These are phyloP conservation scores for Phytophthora rubi DNA, from an alignment of 352 stramenopile genomes.

Conservation along the genomic window DNA sequence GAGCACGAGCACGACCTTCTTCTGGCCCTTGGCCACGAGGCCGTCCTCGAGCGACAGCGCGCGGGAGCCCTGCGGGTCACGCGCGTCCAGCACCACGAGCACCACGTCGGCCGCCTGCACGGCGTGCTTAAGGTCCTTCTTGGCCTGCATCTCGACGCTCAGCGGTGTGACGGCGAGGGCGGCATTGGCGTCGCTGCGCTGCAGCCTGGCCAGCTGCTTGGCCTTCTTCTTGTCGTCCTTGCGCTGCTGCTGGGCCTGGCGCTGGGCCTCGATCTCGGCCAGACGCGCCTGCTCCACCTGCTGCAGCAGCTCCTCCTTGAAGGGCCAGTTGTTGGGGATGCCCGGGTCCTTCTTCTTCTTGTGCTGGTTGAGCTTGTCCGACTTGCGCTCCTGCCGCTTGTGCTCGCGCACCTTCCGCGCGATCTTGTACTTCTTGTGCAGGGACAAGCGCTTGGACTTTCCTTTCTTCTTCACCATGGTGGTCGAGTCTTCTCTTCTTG, in stretches of 20 bases:
- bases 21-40: conserved; percentile 94
- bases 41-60: conserved; percentile 95
- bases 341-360: conserved; percentile 98
- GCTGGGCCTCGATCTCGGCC: conserved; percentile 70
- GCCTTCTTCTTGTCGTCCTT: conserved; percentile 77
- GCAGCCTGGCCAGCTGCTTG: conserved; percentile 43
- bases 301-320: conserved; percentile 95
- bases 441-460: conserved; percentile 96
- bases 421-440: conserved; percentile 99
- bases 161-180: conserved; percentile 54
- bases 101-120: conserved; percentile 71
- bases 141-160: conserved; percentile 77
- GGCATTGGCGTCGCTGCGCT: conserved; percentile 37
- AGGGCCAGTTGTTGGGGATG: conserved; percentile 98
- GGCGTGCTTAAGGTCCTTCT: conserved; percentile 83
- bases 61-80: conserved; percentile 96
- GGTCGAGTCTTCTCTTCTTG: no score
- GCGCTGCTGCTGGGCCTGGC: conserved; percentile 62
- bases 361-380: conserved; percentile 84
- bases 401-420: conserved; percentile 93
- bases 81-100: conserved; percentile 95
- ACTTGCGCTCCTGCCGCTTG: conserved; percentile 95
- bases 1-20: conserved; percentile 97
- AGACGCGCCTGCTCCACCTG: conserved; percentile 84
- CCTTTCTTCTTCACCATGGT: conserved; percentile 99